Evolutionary conservation across 2,329 filamentous ascomycete genomes (phyloP).

Genomic region (Paraphoma chrysanthemicola): DNA sequence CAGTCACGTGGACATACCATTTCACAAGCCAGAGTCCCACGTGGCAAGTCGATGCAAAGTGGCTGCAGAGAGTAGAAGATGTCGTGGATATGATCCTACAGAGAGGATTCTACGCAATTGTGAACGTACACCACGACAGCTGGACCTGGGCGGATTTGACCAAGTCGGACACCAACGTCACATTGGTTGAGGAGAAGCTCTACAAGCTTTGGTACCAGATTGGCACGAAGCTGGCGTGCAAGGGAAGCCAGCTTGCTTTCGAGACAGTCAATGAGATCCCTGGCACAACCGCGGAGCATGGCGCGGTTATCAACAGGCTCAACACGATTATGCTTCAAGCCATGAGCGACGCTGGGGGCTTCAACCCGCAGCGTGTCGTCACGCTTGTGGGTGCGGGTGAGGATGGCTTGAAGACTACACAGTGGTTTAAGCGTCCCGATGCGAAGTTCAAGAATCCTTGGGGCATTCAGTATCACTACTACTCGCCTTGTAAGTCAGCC

Average conservation of each 20-base stretch:
- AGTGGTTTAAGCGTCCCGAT: constrained; percentile 61
- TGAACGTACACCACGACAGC: constrained; percentile 68
- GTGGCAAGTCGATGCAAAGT: constrained; percentile 61
- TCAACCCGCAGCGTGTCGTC: constrained; percentile 63
- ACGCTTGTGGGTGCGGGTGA: constrained; percentile 61
- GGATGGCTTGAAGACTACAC: constrained; percentile 60
- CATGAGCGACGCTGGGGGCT: constrained; percentile 62
- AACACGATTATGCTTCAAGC: constrained; percentile 64
- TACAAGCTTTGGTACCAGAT: constrained; percentile 66
- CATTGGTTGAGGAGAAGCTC: constrained; percentile 64
- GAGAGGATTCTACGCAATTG: constrained; percentile 60
- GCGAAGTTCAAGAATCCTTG: constrained; percentile 60
- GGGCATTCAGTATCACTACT: constrained; percentile 69
- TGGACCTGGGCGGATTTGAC: constrained; percentile 66
- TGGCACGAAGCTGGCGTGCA: constrained; percentile 61
- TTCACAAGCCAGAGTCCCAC: constrained; percentile 59
- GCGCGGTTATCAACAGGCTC: constrained; percentile 60
- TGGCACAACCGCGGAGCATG: constrained; percentile 59
- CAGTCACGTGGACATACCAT: constrained; percentile 66
- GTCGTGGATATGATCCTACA: constrained; percentile 64
- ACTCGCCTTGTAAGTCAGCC: constrained; percentile 59
- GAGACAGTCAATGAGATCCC: constrained; percentile 68
- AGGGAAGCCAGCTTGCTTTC: constrained; percentile 61
- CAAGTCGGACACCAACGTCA: constrained; percentile 54
- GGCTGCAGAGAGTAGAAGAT: constrained; percentile 64